phyloP scores from a whole-genome alignment of 495 filamentous ascomycete species.

The Hamigera avellanea region DNA sequence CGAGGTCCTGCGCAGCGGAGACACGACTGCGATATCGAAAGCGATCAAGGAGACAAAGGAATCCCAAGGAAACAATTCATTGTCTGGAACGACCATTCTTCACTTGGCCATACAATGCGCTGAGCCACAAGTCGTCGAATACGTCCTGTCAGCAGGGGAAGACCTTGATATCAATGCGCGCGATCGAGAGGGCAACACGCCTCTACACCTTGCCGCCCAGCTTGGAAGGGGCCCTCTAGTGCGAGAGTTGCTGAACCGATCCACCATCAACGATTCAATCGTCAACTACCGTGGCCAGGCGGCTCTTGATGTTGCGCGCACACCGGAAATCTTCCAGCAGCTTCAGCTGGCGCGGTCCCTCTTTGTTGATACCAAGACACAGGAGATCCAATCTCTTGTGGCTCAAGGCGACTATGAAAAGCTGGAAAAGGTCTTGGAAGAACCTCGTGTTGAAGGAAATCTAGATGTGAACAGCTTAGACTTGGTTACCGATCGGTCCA shows the following conservation, averaged over 20 bases:
- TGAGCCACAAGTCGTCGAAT: slow-evolving; percentile 91
- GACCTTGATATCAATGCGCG: slow-evolving; percentile 74
- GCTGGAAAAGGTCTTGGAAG: slow-evolving; percentile 68
- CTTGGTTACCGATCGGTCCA: slow-evolving; percentile 68
- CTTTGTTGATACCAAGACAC: slow-evolving; percentile 76
- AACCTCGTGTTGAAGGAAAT: slow-evolving; percentile 70
- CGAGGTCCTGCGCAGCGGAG: slow-evolving; percentile 79
- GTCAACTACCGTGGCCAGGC: slow-evolving; percentile 82
- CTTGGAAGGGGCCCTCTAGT: slow-evolving; percentile 73
- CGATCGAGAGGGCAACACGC: slow-evolving; percentile 87
- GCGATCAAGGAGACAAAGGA: slow-evolving; percentile 64
- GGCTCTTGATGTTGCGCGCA: slow-evolving; percentile 79
- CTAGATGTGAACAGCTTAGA: slow-evolving; percentile 87
- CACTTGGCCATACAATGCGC: slow-evolving; percentile 97
- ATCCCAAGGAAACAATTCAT: slow-evolving; percentile 25
- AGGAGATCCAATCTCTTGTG: slow-evolving; percentile 70
- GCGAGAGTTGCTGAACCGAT: slow-evolving; percentile 63
- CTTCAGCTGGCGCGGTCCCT: slow-evolving; percentile 83
- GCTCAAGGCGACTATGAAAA: slow-evolving; percentile 58
- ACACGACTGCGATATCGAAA: slow-evolving; percentile 80
- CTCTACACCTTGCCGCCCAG: slow-evolving; percentile 76
- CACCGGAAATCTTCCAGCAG: slow-evolving; percentile 88
- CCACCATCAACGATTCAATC: slow-evolving; percentile 77
- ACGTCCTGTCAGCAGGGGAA: slow-evolving; percentile 61
- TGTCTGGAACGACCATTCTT: slow-evolving; percentile 78